Base-by-base conservation (phyloP, 768 basidiomycete species). In the Rhodotorula diobovata region DNA sequence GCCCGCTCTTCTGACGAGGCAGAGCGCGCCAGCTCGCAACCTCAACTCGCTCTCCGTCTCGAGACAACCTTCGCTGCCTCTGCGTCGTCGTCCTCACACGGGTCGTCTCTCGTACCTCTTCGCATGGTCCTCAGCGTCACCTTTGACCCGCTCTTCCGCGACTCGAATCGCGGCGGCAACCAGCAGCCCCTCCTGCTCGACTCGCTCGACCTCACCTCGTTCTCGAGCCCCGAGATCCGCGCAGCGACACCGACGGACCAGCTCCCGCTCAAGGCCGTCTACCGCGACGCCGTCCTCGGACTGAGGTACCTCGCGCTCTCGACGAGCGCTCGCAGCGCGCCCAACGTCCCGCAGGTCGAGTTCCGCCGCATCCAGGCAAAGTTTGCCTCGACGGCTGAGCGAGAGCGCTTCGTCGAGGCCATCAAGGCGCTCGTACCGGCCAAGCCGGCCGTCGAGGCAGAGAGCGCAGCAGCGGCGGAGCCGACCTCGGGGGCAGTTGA, bases 221-320 rank as follows among this genome's bases (percentile, higher is more conserved):
- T 71, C 43, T 71, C 70, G 9, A 39, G 61, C 4, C 61, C 61
- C 15, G 16, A 35, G 10, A 34, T 63, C 32, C 61, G 66, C 8
- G 23, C 56, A 8, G 61, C 28, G 4, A 67, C 61, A 12, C 70
- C 70, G 0, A 6, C 18, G 0, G 61, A 71, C 58, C 66, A 71
- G 50, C 50, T 71, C 15, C 70, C 70, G n/a, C 65, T 71, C 61
- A 71, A 71, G 39, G 65, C 65, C 1, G 70, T 71, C 23, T 71
- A 62, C 66, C 57, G 63, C 20, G 66, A 67, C 39, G 65, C 66
- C 11, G 57, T 60, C 14, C 45, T 71, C 41, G 70, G 66, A 1
- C 2, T 71, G 39, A 28, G 70, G 43, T 71, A 71, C 57, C 16
- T 66, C 48, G 11, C 45, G 35, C 46, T 51, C 34, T 63, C 32